Percentiles rank a stretch among this genome's conserved stretches.
These are phyloP conservation scores for Hanseniaspora taiwanica DNA, from an alignment of 805 yeast species.

Conservation along the genomic window DNA sequence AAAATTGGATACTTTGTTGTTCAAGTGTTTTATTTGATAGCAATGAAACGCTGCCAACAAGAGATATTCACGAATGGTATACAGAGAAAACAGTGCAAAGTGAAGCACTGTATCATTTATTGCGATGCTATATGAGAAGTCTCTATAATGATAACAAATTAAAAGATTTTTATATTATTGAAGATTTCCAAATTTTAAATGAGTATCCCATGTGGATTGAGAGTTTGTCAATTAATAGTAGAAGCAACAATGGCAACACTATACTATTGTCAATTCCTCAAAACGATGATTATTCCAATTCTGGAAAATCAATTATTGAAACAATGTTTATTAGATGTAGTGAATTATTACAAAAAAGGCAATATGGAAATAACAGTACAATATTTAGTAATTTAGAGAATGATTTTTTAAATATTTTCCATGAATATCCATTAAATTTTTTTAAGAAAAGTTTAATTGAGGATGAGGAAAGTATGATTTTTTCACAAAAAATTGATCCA, in stretches of 20 bases:
- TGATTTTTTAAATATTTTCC: conserved; percentile 29
- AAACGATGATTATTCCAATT: too few relatives aligned
- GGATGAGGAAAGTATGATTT: conserved; percentile 25
- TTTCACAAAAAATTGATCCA: conserved; percentile 22
- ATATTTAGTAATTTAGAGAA: conserved; percentile 28
- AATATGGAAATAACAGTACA: conserved; percentile 13
- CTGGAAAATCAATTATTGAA: too few relatives aligned
- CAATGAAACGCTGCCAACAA: not conserved
- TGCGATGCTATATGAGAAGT: conserved; percentile 23
- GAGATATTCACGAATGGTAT: conserved; percentile 1
- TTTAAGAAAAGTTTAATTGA: conserved; percentile 23
- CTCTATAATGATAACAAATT: conserved; percentile 21
- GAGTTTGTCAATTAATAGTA: too few relatives aligned
- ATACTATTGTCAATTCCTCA: too few relatives aligned
- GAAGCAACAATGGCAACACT: too few relatives aligned
- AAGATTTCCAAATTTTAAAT: conserved; percentile 18
- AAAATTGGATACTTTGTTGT: conserved; percentile 1
- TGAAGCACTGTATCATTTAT: conserved; percentile 22
- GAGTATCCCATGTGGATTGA: conserved; percentile 20
- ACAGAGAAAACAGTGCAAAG: conserved; percentile 6
- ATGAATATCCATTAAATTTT: conserved; percentile 26
- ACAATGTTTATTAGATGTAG: too few relatives aligned
- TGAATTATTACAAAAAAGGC: not conserved
- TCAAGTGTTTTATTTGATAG: conserved; percentile 1
- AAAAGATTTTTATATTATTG: conserved; percentile 20